A percentile compares a stretch with the other conserved stretches of the same genome.
phyloP scores from a whole-genome alignment of 768 basidiomycete species.

The Tylopilus sp. region DNA sequence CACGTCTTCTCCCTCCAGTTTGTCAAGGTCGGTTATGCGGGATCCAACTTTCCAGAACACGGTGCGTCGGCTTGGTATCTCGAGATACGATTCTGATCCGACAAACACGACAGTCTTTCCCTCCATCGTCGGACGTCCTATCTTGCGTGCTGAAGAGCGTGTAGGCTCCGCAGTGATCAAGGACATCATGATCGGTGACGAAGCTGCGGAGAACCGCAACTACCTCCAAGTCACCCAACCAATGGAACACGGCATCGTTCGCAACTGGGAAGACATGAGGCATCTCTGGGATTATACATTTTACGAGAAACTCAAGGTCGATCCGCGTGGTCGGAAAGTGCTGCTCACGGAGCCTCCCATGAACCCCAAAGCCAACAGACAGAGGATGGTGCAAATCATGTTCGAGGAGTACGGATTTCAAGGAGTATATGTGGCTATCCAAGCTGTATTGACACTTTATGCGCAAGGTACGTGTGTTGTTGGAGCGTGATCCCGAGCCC shows the following conservation, averaged over 20 bases:
- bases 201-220: conserved; percentile 90
- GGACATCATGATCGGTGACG: conserved; percentile 98
- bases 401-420: conserved; percentile 98
- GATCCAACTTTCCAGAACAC: conserved; percentile 93
- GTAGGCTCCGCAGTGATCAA: conserved; percentile 83
- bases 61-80: conserved; percentile 43
- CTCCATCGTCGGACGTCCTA: conserved; percentile 94
- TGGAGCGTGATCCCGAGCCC: background rate
- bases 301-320: conserved; percentile 87
- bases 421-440: conserved; percentile 96
- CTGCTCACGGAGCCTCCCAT: conserved; percentile 97
- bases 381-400: conserved; percentile 97
- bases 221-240: conserved; percentile 97
- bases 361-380: conserved; percentile 93
- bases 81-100: background rate
- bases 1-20: conserved; percentile 51
- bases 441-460: conserved; percentile 96
- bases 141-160: conserved; percentile 95
- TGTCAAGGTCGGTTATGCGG: conserved; percentile 88
- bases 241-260: conserved; percentile 98
- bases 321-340: conserved; percentile 84
- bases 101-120: conserved; percentile 68
- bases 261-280: conserved; percentile 99
- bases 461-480: conserved; percentile 76
- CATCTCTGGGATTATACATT: conserved; percentile 99